A percentile compares a stretch with the other conserved stretches of the same genome.
phyloP scores from a whole-genome alignment of 306 rosid species.

The Boehmeria nivea region DNA sequence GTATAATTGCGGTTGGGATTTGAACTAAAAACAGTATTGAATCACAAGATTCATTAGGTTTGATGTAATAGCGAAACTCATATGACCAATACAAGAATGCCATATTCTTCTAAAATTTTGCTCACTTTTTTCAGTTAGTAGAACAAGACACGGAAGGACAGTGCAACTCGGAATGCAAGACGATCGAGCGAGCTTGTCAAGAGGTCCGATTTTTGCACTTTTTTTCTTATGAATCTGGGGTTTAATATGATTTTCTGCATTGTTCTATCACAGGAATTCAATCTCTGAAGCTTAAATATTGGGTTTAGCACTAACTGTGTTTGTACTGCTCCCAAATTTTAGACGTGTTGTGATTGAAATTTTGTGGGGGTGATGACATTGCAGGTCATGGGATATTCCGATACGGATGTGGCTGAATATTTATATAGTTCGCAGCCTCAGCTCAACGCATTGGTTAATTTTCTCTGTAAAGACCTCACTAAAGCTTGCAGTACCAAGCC shows the following conservation, averaged over 20 bases:
- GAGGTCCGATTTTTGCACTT: conserved; percentile 42
- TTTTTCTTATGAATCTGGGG: not conserved
- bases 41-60: conserved; percentile 1
- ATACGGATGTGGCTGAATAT: conserved; percentile 93
- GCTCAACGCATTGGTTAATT: conserved; percentile 48
- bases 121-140: conserved; percentile 50
- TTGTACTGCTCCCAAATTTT: too few relatives aligned
- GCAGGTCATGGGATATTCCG: conserved; percentile 88
- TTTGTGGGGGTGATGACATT: conserved; percentile 19
- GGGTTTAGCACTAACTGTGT: not conserved
- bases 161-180: conserved; percentile 96
- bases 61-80: not conserved
- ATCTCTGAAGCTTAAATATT: not conserved
- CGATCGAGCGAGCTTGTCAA: conserved; percentile 85
- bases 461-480: conserved; percentile 71
- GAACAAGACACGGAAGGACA: conserved; percentile 96
- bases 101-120: not conserved
- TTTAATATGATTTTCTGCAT: not conserved
- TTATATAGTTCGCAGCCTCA: conserved; percentile 61
- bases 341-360: too few relatives aligned
- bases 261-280: not conserved
- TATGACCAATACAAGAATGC: not conserved
- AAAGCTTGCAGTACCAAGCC: conserved; percentile 66
- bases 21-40: too few relatives aligned
- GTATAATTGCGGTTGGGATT: too few relatives aligned